Evolutionary conservation across 805 yeast genomes (phyloP), one percentile per base, ranked within the genome.

Genomic region (Nakazawaea anatomiae): DNA sequence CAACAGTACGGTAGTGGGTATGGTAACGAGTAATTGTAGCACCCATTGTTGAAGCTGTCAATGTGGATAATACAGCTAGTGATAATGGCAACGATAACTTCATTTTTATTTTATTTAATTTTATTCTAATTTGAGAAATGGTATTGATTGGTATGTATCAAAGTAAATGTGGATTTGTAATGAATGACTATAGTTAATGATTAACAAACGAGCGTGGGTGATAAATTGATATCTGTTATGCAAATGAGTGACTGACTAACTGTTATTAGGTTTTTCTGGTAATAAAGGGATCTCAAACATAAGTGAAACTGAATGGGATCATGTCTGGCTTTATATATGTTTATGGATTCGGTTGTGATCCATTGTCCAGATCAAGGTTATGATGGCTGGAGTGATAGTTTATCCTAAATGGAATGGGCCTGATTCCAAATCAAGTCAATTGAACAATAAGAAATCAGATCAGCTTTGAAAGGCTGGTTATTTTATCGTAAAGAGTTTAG

Each of bases 51-150:
- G 52, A 28, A n/a, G 53, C 50, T 30, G 52, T 38, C 28, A 47
- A 47, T 25, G 48, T 44, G 39, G 48, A 18, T 39, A 51, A 47
- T 27, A 47, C 31, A 18, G 54, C 47, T 34, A 51, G 44, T 11
- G 49, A 38, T 18, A 53, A 27, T 39, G 54, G 51, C 18, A 51
- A 42, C 12, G 54, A 47, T 36, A 53, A 46, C 43, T 41, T 50
- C 55, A 53, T 52, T 32, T 47, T 47, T 34, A 18, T 12, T 34
- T 27, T 27, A 28, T 25, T 31, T 35, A 41, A 32, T 12, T 5
- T 12, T 32, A 11, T 32, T 32, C 11, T 32, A 18, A 18, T 18
- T 3, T 18, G 25, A 18, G 25, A 18, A 18, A 18, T 18, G 25
- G 25, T 18, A 18, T 18, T 18, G 25, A 18, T 18, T 18, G 25